Evolutionary conservation across 345 rosid species (phyloP), one percentile per base, ranked within the genome.

Genomic region (Eutrema japonicum): DNA sequence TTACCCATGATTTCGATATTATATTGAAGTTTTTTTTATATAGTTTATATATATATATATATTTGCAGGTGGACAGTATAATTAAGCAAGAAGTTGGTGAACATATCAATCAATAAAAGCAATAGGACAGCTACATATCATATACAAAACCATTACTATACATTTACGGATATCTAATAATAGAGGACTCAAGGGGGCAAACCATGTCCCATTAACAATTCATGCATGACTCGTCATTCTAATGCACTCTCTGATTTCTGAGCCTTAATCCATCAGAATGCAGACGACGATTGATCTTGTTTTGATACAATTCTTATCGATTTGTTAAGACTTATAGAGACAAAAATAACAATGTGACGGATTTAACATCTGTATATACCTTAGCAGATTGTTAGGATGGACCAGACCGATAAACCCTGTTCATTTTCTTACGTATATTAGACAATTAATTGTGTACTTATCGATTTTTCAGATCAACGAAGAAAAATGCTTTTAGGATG

Each of bases 221-320:
- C 80, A 77, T 35, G 73, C 63, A 67, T 29, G 80, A 77, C 16
- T 77, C 47, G 71, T 70, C 76, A 27, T 63, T 63, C 79, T 76
- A 75, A 63, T 46, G 41, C 59, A 54, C 68, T 67, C 67, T 18
- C 22, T 18, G 22, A 18, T 18, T 18, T 33, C 59, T 11, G 52
- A 48, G 72, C 16, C 56, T 64, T 54, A 26, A 53, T 37, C 18
- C 37, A 33, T 42, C 38, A 4, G 10, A 52, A 42, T 18, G 47
- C 37, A 22, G 36, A 18, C 55, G 55, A 70, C 8, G 59, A 38
- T 2, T 26, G 18, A 49, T 58, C 38, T 37, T 49, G 67, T 59
- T 60, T 38, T 37, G 18, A 38, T 33, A n/a, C 5, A 4, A 18
- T 33, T 55, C 41, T 55, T 35, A 12, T 18, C 61, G 61, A 33